Evolutionary conservation across 352 stramenopile genomes (phyloP).

Genomic region (Phytophthora citrophthora): DNA sequence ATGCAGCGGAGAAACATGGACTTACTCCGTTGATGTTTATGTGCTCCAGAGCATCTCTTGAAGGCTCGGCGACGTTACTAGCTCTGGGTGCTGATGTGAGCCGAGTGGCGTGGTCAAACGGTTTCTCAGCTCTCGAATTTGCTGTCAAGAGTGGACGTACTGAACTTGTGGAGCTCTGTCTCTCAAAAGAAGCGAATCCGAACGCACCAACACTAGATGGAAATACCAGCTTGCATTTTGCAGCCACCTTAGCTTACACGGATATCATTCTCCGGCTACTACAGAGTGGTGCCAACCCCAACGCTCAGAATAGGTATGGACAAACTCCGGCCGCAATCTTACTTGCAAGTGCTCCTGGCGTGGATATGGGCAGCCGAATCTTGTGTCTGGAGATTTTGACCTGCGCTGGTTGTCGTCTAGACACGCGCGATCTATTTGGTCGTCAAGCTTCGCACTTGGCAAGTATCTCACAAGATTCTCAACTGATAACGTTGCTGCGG

Average conservation of each 20-base stretch:
- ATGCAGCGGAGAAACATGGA: conserved; percentile 67
- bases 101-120: conserved; percentile 75
- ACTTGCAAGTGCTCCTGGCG: conserved; percentile 38
- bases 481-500: conserved; percentile 36
- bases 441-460: conserved; percentile 63
- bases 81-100: conserved; percentile 72
- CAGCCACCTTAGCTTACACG: conserved; percentile 43
- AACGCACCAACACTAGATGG: conserved; percentile 67
- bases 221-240: conserved; percentile 78
- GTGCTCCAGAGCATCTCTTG: conserved; percentile 60
- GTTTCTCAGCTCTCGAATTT: conserved; percentile 75
- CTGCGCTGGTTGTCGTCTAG: conserved; percentile 49
- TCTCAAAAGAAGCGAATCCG: conserved; percentile 73
- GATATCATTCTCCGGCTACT: conserved; percentile 67
- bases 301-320: conserved; percentile 73
- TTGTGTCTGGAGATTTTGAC: conserved; percentile 63
- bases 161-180: conserved; percentile 69
- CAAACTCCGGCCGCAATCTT: conserved; percentile 67
- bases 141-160: conserved; percentile 44
- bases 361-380: conserved; percentile 32
- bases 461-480: conserved; percentile 47
- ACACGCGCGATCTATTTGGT: conserved; percentile 73
- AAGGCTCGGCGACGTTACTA: conserved; percentile 75
- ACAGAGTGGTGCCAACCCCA: conserved; percentile 59
- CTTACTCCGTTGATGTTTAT: conserved; percentile 86